These are phyloP conservation scores for Alternaria sp. DNA, from an alignment of 2,329 filamentous ascomycete species.

Conservation along the genomic window DNA sequence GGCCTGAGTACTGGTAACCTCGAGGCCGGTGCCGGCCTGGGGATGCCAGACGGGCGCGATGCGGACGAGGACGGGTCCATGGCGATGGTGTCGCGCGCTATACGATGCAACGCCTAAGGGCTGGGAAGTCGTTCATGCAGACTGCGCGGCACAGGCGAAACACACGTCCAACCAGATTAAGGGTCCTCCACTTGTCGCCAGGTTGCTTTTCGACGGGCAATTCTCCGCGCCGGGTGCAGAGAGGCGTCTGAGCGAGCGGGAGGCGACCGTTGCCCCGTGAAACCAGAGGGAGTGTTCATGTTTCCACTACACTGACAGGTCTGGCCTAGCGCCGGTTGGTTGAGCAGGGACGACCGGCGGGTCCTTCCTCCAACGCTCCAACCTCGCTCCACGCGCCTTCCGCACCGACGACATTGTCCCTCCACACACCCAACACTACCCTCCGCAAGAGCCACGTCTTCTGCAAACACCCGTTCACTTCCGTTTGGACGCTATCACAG, in stretches of 20 bases:
- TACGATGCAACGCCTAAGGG: constrained; percentile 9
- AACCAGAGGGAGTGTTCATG: constrained; percentile 10
- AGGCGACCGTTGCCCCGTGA: constrained; percentile 23
- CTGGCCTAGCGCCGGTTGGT: constrained; percentile 13
- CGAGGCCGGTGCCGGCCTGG: constrained; percentile 58
- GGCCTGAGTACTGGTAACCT: constrained; percentile 60
- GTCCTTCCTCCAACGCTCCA: constrained; percentile 18
- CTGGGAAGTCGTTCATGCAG: constrained; percentile 14
- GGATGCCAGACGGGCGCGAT: constrained; percentile 52
- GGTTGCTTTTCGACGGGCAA: constrained; percentile 12
- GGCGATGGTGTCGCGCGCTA: constrained; percentile 36
- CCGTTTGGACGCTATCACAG: constrained; percentile 4
- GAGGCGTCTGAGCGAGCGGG: constrained; percentile 19
- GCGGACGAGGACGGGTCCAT: constrained; percentile 47
- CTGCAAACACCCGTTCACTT: constrained; percentile 4
- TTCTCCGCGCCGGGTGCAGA: constrained; percentile 20
- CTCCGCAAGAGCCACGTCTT: constrained; percentile 5
- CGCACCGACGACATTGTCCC: constrained; percentile 12
- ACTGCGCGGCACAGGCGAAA: constrained; percentile 2
- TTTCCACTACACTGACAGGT: constrained; percentile 9
- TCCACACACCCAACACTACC: constrained; percentile 9
- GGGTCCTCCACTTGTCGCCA: constrained; percentile 10
- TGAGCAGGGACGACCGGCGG: constrained; percentile 10
- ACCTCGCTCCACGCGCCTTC: constrained; percentile 18
- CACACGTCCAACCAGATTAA: constrained; percentile 19